phyloP scores from a whole-genome alignment of 176 grass and related monocot species.

The Oryza glaberrima region DNA sequence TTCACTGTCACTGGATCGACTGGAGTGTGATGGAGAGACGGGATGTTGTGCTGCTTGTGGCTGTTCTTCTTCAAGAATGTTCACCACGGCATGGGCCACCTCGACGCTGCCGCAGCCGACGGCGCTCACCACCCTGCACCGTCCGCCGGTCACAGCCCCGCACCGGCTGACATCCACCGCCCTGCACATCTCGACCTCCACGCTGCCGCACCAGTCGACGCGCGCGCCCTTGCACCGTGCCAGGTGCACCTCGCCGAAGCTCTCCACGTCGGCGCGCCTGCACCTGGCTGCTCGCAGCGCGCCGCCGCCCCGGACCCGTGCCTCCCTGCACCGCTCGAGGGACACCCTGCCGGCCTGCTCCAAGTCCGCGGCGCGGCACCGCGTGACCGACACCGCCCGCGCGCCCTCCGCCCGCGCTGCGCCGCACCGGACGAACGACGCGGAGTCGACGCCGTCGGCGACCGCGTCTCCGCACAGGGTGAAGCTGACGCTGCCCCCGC shows the following conservation, averaged over 20 bases:
- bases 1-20: not conserved
- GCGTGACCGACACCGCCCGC: constrained; percentile 44
- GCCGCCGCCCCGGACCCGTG: constrained; percentile 40
- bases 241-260: constrained; percentile 58
- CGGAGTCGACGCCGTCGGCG: constrained; percentile 39
- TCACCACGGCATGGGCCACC: constrained; percentile 47
- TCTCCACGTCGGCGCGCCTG: constrained; percentile 56
- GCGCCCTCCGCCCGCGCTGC: constrained; percentile 45
- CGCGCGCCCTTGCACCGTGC: constrained; percentile 42
- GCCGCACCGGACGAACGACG: constrained; percentile 51
- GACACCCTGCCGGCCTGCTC: constrained; percentile 50
- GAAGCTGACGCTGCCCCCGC: constrained; percentile 33
- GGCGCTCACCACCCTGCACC: constrained; percentile 55
- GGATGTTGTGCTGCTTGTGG: constrained; percentile 23
- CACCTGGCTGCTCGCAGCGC: constrained; percentile 39
- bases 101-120: constrained; percentile 46
- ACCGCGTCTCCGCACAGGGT: constrained; percentile 47
- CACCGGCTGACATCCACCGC: constrained; percentile 53
- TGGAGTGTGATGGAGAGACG: constrained; percentile 3
- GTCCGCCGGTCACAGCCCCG: constrained; percentile 46
- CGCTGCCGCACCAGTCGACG: constrained; percentile 59
- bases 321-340: constrained; percentile 55
- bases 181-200: constrained; percentile 54
- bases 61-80: constrained; percentile 44
- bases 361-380: constrained; percentile 51